Conservation (phyloP, 352 stramenopile genomes). For the Blastocystis sp. region DNA sequence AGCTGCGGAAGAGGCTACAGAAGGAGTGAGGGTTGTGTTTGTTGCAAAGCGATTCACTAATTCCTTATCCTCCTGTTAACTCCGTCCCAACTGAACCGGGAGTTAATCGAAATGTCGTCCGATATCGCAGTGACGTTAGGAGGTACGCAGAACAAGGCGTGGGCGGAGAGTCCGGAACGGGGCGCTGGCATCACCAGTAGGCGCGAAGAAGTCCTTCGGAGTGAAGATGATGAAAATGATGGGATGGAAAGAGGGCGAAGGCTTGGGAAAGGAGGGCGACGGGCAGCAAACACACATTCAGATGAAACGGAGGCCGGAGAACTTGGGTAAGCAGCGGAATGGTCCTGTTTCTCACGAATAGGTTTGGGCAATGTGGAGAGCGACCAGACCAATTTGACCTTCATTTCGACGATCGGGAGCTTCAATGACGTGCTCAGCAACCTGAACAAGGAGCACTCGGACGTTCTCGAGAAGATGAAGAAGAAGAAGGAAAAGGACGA, state of each 20-base stretch:
- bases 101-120: constrained; percentile 57
- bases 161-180: constrained; percentile 28
- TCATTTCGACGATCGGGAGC: constrained; percentile 66
- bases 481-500: constrained; percentile 53
- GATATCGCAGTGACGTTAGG: constrained; percentile 46
- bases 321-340: constrained; percentile 5
- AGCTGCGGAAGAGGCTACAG: constrained; percentile 15
- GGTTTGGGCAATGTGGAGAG: constrained; percentile 44
- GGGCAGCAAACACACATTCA: constrained; percentile 65
- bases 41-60: constrained; percentile 13
- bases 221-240: constrained; percentile 68
- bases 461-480: constrained; percentile 56
- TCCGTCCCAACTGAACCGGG: constrained; percentile 3
- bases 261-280: constrained; percentile 57
- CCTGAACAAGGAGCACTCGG: constrained; percentile 61
- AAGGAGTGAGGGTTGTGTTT: not conserved
- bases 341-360: not conserved
- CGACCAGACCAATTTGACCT: constrained; percentile 34
- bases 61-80: constrained; percentile 10
- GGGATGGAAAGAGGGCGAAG: constrained; percentile 64
- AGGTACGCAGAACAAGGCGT: constrained; percentile 64
- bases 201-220: constrained; percentile 36
- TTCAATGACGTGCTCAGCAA: constrained; percentile 45
- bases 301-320: constrained; percentile 34
- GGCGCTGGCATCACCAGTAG: not conserved